Conservation (phyloP, 164 flowering plant genomes). For the Nymphaea colorata region DNA sequence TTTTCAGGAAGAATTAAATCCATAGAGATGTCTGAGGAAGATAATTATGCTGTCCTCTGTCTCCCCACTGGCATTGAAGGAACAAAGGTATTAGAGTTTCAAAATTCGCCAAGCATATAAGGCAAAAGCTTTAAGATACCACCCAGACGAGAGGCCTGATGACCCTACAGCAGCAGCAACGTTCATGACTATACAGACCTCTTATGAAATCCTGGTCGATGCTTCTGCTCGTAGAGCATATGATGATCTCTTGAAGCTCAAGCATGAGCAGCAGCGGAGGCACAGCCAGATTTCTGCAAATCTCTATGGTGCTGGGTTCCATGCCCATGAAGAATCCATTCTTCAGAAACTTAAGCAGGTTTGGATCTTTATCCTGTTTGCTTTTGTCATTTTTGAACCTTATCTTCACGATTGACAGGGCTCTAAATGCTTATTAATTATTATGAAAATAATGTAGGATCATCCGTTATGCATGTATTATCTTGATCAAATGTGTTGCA, state of each 20-base stretch:
- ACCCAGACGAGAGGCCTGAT: slow-evolving; percentile 74
- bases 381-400: not conserved
- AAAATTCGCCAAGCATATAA: slow-evolving; percentile 69
- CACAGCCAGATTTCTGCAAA: slow-evolving; percentile 30
- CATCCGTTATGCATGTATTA: not conserved
- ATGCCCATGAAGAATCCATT: too few species aligned
- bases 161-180: slow-evolving; percentile 58
- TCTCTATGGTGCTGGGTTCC: too few species aligned
- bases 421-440: too few species aligned
- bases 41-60: slow-evolving; percentile 63
- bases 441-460: too few species aligned
- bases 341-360: not conserved
- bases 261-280: slow-evolving; percentile 33
- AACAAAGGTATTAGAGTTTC: slow-evolving; percentile 45
- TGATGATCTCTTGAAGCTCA: slow-evolving; percentile 52
- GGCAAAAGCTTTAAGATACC: slow-evolving; percentile 49
- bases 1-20: too few species aligned
- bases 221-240: slow-evolving; percentile 60
- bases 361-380: not conserved
- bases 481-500: not conserved
- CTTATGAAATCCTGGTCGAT: slow-evolving; percentile 65
- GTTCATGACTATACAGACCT: slow-evolving; percentile 53
- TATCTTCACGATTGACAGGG: too few species aligned
- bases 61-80: slow-evolving; percentile 85
- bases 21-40: slow-evolving; percentile 22